Conservation (phyloP, 1,284 basidiomycete species). For the Phylloboletellus chloephorus region DNA sequence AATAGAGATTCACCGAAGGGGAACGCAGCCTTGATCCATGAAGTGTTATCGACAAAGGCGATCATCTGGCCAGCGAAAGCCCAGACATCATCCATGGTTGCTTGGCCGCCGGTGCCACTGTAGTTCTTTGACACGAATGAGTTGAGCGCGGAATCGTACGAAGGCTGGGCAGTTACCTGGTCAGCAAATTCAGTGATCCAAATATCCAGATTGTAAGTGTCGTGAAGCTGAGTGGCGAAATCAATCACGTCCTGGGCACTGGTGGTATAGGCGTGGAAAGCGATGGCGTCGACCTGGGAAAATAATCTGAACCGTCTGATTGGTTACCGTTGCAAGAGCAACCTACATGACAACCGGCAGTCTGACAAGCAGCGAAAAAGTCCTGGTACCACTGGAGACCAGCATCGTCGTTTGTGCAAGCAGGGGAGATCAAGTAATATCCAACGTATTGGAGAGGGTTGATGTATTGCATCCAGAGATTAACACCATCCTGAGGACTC, state of each 20-base stretch:
- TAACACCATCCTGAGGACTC: constrained; percentile 42
- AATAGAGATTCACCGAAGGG: constrained; percentile 52
- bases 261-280: constrained; percentile 61
- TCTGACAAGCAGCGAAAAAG: constrained; percentile 47
- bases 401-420: constrained; percentile 54
- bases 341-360: constrained; percentile 46
- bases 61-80: constrained; percentile 51
- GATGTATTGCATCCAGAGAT: constrained; percentile 60
- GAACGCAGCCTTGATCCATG: constrained; percentile 52
- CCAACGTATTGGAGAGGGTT: constrained; percentile 52
- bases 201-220: constrained; percentile 43
- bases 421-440: constrained; percentile 59
- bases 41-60: constrained; percentile 50
- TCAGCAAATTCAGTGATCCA: constrained; percentile 70
- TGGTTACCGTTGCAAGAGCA: constrained; percentile 2
- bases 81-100: constrained; percentile 41
- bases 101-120: constrained; percentile 47
- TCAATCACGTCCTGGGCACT: constrained; percentile 42
- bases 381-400: constrained; percentile 56
- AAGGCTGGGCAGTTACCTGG: constrained; percentile 36
- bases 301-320: constrained; percentile 3
- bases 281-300: constrained; percentile 45
- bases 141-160: not conserved
- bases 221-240: constrained; percentile 49
- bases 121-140: constrained; percentile 47